Evolutionary conservation across 2,329 filamentous ascomycete genomes (phyloP).

Genomic region (Sporothrix protearum): DNA sequence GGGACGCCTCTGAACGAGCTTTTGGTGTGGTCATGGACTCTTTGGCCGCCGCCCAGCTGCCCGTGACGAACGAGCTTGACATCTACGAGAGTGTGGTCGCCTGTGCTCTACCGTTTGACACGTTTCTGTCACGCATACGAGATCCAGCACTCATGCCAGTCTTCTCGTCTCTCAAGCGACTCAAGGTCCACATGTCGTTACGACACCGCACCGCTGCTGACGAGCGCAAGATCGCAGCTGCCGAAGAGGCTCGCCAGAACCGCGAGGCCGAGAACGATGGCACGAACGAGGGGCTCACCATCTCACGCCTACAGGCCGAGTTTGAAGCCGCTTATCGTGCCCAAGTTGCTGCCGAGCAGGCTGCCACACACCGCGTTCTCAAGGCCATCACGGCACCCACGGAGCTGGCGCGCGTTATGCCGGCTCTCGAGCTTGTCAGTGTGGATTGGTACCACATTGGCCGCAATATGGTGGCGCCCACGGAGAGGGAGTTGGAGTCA

Average conservation of each 20-base stretch:
- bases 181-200: conserved; percentile 1
- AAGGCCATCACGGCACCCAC: neutral
- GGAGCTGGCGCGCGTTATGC: neutral
- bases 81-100: neutral
- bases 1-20: neutral
- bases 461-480: neutral
- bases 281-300: neutral
- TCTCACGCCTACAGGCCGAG: neutral
- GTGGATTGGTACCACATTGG: conserved; percentile 2
- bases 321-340: neutral
- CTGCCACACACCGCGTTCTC: neutral
- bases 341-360: neutral
- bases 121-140: neutral
- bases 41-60: neutral
- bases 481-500: neutral
- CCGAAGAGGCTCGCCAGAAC: neutral
- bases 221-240: neutral
- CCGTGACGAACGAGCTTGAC: conserved; percentile 10
- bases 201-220: conserved; percentile 6
- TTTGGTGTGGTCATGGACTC: conserved; percentile 12
- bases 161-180: conserved; percentile 8
- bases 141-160: neutral
- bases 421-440: neutral
- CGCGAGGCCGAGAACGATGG: neutral
- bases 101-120: neutral